Base-by-base conservation (phyloP, 2,329 filamentous ascomycete species). In the Lecanosticta acicola region DNA sequence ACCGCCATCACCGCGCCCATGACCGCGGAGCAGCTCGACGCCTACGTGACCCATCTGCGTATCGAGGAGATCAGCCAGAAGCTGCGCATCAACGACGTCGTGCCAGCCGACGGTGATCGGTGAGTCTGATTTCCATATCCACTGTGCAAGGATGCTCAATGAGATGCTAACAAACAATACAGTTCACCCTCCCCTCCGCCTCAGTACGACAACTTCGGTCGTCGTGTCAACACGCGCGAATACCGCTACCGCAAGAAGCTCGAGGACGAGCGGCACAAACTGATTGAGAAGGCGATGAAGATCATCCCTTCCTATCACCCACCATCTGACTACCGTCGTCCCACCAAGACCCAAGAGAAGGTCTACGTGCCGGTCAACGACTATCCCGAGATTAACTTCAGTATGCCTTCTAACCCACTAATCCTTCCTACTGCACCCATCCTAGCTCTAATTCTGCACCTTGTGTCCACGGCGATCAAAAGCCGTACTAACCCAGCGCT, bases 301-400 rank as follows among this genome's bases (percentile, higher is more conserved):
- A 89, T 87, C 65, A 97, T 98, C 70, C 91, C 93, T 75, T 96
- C 96, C 81, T 98, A 98, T 70, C 89, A 97, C 68, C 93, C 93
- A 63, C 93, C 93, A 49, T 87, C 91, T 78, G 93, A 98, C 70
- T 98, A 98, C 71, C 88, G 93, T 70, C 87, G 93, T 64, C 93
- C 93, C 53, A 97, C 91, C 69, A 98, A 98, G 85, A 98, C 93
- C 68, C 93, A 98, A 74, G 93, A 98, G 79, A 98, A 98, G 79
- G 94, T 98, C 85, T 98, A 98, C 70, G 93, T 98, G 71, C 93
- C 93, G 69, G 93, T 98, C 76, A 98, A 98, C 81, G 93, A 98
- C 73, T 98, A 98, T 71, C 93, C 93, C 79, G 93, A 98, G 73
- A 97, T 98, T 84, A 98, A 98, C 85, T 98, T 98, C 88, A 98